Conservation (phyloP, 495 filamentous ascomycete species). For the Podospora didyma region DNA sequence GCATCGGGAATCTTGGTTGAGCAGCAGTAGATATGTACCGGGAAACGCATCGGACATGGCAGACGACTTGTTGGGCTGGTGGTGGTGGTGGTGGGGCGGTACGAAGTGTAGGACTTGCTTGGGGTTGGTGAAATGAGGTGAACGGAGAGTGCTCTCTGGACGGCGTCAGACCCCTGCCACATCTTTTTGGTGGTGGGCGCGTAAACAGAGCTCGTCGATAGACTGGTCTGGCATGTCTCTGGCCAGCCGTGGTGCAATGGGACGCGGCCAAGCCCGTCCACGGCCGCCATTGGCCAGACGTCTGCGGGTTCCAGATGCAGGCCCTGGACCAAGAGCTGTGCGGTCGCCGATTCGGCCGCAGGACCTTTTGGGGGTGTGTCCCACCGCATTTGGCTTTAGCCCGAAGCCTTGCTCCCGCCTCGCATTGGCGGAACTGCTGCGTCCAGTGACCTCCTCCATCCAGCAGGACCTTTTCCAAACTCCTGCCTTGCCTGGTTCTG, state of each 20-base stretch:
- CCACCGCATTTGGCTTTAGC: slow-evolving; percentile 30
- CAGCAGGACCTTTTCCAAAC: neutral
- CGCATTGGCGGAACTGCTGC: slow-evolving; percentile 24
- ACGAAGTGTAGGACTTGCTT: slow-evolving; percentile 28
- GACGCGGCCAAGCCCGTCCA: slow-evolving; percentile 31
- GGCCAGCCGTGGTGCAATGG: slow-evolving; percentile 38
- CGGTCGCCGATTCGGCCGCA: slow-evolving; percentile 38
- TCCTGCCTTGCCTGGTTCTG: neutral
- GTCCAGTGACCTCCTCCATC: slow-evolving; percentile 12
- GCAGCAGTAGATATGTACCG: neutral
- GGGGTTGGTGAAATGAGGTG: slow-evolving; percentile 8
- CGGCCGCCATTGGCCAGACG: slow-evolving; percentile 36
- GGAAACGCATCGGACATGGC: slow-evolving; percentile 13
- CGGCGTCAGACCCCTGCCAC: slow-evolving; percentile 33
- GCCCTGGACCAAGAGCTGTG: slow-evolving; percentile 9
- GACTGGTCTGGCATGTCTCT: slow-evolving; percentile 30
- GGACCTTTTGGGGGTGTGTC: slow-evolving; percentile 30
- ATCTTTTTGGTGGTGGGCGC: slow-evolving; percentile 38
- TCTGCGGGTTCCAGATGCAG: slow-evolving; percentile 21
- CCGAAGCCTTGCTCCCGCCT: slow-evolving; percentile 22
- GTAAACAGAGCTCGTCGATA: slow-evolving; percentile 46
- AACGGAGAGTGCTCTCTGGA: slow-evolving; percentile 15
- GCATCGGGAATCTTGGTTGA: slow-evolving; percentile 13
- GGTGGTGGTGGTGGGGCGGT: slow-evolving; percentile 23
- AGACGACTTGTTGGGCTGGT: slow-evolving; percentile 9